A percentile compares a stretch with the other conserved stretches of the same genome.
Evolutionary conservation across 768 basidiomycete species (phyloP).

Genomic region (Amanita muscaria): DNA sequence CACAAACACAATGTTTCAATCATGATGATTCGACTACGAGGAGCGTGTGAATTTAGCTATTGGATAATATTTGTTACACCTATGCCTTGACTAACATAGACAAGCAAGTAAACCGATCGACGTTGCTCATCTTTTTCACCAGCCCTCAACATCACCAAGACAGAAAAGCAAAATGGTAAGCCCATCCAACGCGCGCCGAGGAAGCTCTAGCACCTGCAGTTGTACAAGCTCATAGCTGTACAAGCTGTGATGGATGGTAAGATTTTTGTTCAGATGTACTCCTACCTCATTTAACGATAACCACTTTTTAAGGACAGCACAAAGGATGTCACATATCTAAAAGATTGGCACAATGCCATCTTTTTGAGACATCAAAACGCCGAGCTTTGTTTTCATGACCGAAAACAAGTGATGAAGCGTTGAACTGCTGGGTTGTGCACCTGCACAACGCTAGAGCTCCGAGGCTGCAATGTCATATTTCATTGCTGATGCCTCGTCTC

Average conservation of each 20-base stretch:
- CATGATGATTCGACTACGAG: no score
- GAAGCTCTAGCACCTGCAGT: constrained; percentile 32
- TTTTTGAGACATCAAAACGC: neutral
- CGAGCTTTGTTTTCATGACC: neutral
- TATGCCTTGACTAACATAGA: no score
- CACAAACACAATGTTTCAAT: no score
- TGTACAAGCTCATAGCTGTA: constrained; percentile 22
- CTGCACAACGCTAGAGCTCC: constrained; percentile 48
- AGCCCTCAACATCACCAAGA: constrained; percentile 29
- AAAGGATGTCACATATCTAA: no score
- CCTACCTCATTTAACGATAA: neutral
- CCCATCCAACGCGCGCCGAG: constrained; percentile 16
- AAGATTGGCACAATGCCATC: no score
- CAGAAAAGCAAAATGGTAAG: constrained; percentile 46
- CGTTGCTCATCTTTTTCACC: no score
- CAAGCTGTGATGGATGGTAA: constrained; percentile 43
- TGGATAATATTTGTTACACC: no score
- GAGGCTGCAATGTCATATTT: constrained; percentile 29
- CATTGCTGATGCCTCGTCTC: constrained; percentile 63
- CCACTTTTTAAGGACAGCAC: constrained; percentile 9
- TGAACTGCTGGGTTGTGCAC: constrained; percentile 6
- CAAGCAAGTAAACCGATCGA: no score
- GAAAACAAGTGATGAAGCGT: neutral
- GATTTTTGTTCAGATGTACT: constrained; percentile 30
- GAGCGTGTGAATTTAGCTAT: no score